These are phyloP conservation scores for Macrolepiota albuminosa DNA, from an alignment of 768 basidiomycete species.

Conservation along the genomic window DNA sequence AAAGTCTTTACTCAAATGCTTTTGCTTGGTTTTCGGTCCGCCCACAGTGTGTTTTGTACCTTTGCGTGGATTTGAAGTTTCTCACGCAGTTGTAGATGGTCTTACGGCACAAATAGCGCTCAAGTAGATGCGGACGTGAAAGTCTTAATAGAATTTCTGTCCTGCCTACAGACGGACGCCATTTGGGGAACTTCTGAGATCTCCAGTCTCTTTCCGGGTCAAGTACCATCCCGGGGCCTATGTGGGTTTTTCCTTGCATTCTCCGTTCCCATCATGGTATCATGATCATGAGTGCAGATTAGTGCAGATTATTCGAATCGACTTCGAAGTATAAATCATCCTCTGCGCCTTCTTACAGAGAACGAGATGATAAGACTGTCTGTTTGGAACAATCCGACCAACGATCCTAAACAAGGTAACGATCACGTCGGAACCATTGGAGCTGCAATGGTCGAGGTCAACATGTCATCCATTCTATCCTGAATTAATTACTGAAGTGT, in stretches of 20 bases:
- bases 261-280: background rate
- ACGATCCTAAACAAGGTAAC: conserved; percentile 63
- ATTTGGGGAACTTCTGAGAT: conserved; percentile 53
- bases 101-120: conserved; percentile 89
- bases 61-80: background rate
- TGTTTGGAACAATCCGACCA: conserved; percentile 89
- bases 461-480: conserved; percentile 8
- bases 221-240: conserved; percentile 34
- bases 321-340: conserved; percentile 64
- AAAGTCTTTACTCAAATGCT: conserved; percentile 72
- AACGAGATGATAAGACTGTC: conserved; percentile 83
- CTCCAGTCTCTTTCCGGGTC: conserved; percentile 57
- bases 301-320: conserved; percentile 45
- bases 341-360: conserved; percentile 82
- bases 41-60: conserved; percentile 65
- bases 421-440: conserved; percentile 53
- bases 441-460: conserved; percentile 59
- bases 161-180: conserved; percentile 69
- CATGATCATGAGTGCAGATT: conserved; percentile 14
- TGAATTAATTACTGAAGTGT: background rate
- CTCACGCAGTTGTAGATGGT: conserved; percentile 61
- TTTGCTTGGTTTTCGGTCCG: conserved; percentile 91
- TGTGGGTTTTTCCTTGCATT: conserved; percentile 28
- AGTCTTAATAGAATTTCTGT: conserved; percentile 78
- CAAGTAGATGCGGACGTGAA: conserved; percentile 89